These are phyloP conservation scores for Pseudodiploospora longispora DNA, from an alignment of 2,329 filamentous ascomycete species.

Conservation along the genomic window DNA sequence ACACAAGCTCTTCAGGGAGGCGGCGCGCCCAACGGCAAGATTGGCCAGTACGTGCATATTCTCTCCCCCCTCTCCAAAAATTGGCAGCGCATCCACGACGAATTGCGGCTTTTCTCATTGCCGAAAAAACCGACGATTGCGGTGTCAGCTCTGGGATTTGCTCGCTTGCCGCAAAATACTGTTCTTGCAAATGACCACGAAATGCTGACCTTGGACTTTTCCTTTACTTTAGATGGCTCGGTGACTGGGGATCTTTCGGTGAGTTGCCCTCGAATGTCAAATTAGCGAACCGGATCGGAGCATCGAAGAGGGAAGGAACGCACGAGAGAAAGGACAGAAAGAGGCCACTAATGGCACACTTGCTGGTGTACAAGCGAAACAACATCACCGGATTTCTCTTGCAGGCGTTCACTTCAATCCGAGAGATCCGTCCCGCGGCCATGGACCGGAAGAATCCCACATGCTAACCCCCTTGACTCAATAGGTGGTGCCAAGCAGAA, in stretches of 20 bases:
- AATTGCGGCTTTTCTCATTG: slow-evolving; percentile 26
- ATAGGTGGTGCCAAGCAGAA: slow-evolving; percentile 53
- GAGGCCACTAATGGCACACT: too few species aligned
- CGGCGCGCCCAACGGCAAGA: slow-evolving; percentile 24
- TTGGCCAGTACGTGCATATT: slow-evolving; percentile 25
- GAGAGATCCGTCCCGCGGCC: too few species aligned
- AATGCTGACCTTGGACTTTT: not conserved
- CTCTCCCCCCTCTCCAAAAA: not conserved
- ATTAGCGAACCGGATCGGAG: not conserved
- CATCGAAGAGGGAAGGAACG: not conserved
- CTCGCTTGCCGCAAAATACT: slow-evolving; percentile 16
- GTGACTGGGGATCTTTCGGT: slow-evolving; percentile 69
- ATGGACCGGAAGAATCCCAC: not conserved
- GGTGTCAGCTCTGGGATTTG: slow-evolving; percentile 3
- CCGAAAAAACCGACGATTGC: slow-evolving; percentile 6
- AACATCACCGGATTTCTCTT: too few species aligned
- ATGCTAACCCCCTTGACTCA: slow-evolving; percentile 1
- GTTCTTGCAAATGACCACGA: not conserved
- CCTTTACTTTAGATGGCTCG: slow-evolving; percentile 52
- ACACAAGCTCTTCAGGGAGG: slow-evolving; percentile 28
- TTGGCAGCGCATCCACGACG: slow-evolving; percentile 3
- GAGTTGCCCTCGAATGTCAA: slow-evolving; percentile 31
- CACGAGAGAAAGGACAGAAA: not conserved
- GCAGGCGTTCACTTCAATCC: too few species aligned
- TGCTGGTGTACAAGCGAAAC: too few species aligned